Conservation (phyloP, 2,329 filamentous ascomycete species). For the Aplosporella prunicola region DNA sequence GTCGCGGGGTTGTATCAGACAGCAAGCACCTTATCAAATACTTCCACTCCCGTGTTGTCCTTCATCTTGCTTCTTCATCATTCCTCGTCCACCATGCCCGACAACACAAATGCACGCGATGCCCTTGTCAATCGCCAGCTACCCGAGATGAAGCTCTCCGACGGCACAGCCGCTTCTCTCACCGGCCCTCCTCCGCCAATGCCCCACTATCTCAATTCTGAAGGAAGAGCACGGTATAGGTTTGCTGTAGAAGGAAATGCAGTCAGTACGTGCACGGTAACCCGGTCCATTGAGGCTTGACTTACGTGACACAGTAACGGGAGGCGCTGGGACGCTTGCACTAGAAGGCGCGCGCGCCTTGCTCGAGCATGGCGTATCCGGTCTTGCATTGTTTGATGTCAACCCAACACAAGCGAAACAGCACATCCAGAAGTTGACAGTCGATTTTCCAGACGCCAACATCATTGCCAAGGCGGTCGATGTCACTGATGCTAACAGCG, state of each 20-base stretch:
- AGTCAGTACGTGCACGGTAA: constrained; percentile 33
- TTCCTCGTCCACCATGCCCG: constrained; percentile 25
- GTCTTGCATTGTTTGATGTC: constrained; percentile 53
- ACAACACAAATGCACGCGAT: constrained; percentile 31
- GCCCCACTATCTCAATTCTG: constrained; percentile 32
- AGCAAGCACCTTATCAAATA: too few relatives aligned
- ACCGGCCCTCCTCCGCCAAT: constrained; percentile 37
- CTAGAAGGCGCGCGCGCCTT: constrained; percentile 50
- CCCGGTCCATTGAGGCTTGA: background rate
- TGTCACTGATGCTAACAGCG: constrained; percentile 45
- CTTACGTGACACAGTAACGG: constrained; percentile 42
- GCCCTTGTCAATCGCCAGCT: constrained; percentile 36
- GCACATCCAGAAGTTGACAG: constrained; percentile 38
- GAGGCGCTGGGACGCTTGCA: constrained; percentile 56
- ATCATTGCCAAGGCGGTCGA: constrained; percentile 48
- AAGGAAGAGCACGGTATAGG: constrained; percentile 36
- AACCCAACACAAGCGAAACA: constrained; percentile 34
- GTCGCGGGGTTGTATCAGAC: too few relatives aligned
- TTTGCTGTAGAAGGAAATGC: constrained; percentile 46
- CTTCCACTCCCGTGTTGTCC: too few relatives aligned
- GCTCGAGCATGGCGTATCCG: constrained; percentile 56
- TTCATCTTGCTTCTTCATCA: too few relatives aligned
- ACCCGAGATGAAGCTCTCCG: constrained; percentile 42
- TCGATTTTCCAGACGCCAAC: constrained; percentile 45
- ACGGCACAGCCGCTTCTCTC: constrained; percentile 31